Evolutionary conservation across 2,329 filamentous ascomycete genomes (phyloP).

Genomic region (Truncatella angustata): DNA sequence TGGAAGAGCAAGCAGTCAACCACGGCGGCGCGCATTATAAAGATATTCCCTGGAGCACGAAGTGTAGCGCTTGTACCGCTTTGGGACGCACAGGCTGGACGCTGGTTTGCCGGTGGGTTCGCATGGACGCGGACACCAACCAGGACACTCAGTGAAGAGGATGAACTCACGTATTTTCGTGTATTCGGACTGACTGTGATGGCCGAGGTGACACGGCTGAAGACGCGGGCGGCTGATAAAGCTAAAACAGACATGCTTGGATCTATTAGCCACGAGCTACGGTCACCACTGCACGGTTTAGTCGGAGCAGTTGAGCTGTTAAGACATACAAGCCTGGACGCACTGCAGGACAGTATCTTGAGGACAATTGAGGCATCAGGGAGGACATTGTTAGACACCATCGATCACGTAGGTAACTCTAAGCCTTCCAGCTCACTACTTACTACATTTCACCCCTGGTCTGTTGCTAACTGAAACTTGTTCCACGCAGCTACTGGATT

Average conservation of each 20-base stretch:
- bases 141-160: conserved; percentile 40
- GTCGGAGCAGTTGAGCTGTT: conserved; percentile 27
- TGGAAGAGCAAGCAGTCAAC: background rate
- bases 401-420: conserved; percentile 2
- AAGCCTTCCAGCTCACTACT: too few relatives aligned
- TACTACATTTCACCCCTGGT: background rate
- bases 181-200: conserved; percentile 55
- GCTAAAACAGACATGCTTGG: conserved; percentile 58
- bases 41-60: conserved; percentile 40
- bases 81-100: conserved; percentile 43
- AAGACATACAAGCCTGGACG: background rate
- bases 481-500: conserved; percentile 45
- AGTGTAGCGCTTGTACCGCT: conserved; percentile 47
- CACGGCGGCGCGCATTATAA: background rate
- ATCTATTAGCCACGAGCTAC: conserved; percentile 59
- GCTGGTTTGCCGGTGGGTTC: conserved; percentile 50
- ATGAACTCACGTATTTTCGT: conserved; percentile 48
- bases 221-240: conserved; percentile 34
- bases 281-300: conserved; percentile 57
- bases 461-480: conserved; percentile 41
- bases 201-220: conserved; percentile 50
- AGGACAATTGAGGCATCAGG: background rate
- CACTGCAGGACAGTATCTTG: background rate
- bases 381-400: conserved; percentile 1
- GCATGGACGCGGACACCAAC: conserved; percentile 43